phyloP scores from a whole-genome alignment of 2,329 filamentous ascomycete genomes.

The Clonostachys byssicola region DNA sequence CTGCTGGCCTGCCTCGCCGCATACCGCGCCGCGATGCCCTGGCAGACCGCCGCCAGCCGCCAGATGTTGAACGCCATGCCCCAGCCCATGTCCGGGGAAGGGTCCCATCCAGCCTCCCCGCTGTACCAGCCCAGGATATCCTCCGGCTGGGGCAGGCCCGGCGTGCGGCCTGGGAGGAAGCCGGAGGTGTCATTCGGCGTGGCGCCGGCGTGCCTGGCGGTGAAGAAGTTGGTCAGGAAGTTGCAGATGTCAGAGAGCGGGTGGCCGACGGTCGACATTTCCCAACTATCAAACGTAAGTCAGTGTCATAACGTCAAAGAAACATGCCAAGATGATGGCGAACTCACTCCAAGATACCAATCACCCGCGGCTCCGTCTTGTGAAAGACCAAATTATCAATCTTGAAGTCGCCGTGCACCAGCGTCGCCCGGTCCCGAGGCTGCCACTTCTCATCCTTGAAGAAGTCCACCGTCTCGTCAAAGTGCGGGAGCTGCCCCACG shows the following conservation, averaged over 20 bases:
- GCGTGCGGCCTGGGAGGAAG: slow-evolving; percentile 60
- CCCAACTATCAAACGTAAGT: slow-evolving; percentile 58
- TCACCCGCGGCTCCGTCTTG: slow-evolving; percentile 79
- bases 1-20: slow-evolving; percentile 87
- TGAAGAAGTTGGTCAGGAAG: slow-evolving; percentile 45
- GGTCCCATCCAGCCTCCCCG: slow-evolving; percentile 64
- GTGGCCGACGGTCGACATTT: slow-evolving; percentile 98
- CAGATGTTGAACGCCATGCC: slow-evolving; percentile 60
- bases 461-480: slow-evolving; percentile 74
- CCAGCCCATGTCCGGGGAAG: slow-evolving; percentile 50
- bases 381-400: slow-evolving; percentile 90
- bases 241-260: slow-evolving; percentile 89
- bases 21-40: slow-evolving; percentile 89
- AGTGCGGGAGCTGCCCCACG: slow-evolving; percentile 81
- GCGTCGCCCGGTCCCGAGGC: slow-evolving; percentile 70
- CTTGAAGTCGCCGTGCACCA: slow-evolving; percentile 97
- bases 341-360: slow-evolving; percentile 81
- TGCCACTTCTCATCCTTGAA: slow-evolving; percentile 67
- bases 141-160: slow-evolving; percentile 52
- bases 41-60: slow-evolving; percentile 59
- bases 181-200: slow-evolving; percentile 25
- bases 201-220: slow-evolving; percentile 16
- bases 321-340: background rate
- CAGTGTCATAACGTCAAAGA: background rate
- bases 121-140: slow-evolving; percentile 36